Evolutionary conservation across 257 asterid genomes (phyloP).

Genomic region (Apocynum venetum): DNA sequence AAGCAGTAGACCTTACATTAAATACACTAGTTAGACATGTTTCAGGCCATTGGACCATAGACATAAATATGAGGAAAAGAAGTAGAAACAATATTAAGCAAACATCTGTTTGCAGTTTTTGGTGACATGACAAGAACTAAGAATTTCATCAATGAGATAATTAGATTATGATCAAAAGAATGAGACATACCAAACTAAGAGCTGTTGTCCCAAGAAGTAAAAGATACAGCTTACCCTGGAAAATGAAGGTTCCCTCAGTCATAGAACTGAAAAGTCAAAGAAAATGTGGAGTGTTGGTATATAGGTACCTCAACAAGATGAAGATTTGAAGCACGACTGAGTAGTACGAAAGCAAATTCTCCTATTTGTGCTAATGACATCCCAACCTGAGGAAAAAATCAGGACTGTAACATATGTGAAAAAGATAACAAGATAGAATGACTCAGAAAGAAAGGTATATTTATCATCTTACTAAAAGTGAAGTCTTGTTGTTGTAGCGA

Average conservation of each 20-base stretch:
- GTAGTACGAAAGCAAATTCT: conserved; percentile 95
- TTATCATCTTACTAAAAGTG: conserved; percentile 66
- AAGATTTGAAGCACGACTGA: conserved; percentile 98
- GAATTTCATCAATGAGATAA: background rate
- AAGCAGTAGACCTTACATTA: background rate
- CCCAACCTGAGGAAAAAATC: conserved; percentile 62
- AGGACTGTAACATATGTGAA: conserved; percentile 13
- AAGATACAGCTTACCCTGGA: conserved; percentile 83
- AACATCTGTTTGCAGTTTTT: background rate
- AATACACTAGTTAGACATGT: background rate
- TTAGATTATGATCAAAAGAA: conserved; percentile 24
- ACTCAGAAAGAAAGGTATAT: conserved; percentile 13
- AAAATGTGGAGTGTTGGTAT: background rate
- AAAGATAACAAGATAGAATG: conserved; percentile 3
- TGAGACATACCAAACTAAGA: conserved; percentile 59
- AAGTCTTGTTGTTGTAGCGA: conserved; percentile 93
- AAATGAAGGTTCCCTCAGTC: background rate
- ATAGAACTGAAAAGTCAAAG: background rate
- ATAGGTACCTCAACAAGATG: conserved; percentile 92
- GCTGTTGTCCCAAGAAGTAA: conserved; percentile 98
- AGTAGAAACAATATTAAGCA: background rate
- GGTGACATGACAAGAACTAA: background rate
- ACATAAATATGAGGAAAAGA: background rate
- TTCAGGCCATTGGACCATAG: background rate
- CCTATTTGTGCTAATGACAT: conserved; percentile 99